Evolutionary conservation across 2,329 filamentous ascomycete species (phyloP).

Genomic region (Clarireedia monteithiana): DNA sequence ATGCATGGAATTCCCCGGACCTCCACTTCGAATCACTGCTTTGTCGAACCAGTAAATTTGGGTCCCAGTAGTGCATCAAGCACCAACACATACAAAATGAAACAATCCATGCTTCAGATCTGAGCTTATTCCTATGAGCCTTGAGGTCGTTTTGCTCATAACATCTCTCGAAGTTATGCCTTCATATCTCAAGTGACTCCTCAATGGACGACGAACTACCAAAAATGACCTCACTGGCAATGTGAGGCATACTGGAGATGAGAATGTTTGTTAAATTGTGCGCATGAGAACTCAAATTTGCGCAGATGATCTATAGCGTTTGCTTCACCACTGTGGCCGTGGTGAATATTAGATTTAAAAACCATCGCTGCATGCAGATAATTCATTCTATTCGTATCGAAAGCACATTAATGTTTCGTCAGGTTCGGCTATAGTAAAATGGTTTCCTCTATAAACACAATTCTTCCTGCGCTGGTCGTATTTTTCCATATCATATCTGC

Average conservation of each 20-base stretch:
- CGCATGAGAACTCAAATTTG: neutral
- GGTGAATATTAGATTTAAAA: too few species aligned
- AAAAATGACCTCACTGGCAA: neutral
- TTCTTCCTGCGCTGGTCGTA: constrained; percentile 30
- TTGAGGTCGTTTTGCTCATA: neutral
- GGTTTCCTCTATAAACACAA: neutral
- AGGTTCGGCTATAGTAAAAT: neutral
- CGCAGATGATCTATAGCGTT: neutral
- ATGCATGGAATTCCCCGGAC: too few species aligned
- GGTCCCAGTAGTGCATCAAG: too few species aligned
- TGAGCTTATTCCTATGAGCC: neutral
- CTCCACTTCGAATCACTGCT: too few species aligned
- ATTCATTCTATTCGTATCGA: neutral
- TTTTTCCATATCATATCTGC: constrained; percentile 36
- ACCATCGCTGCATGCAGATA: neutral
- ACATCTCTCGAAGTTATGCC: neutral
- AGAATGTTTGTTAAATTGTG: neutral
- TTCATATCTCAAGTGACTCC: neutral
- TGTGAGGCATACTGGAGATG: neutral
- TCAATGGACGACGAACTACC: neutral
- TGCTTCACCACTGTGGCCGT: neutral
- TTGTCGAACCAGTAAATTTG: too few species aligned
- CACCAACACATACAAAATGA: neutral
- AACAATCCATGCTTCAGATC: neutral
- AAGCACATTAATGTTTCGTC: neutral